phyloP scores from a whole-genome alignment of 805 yeast species.

The Geotrichum ghanense region DNA sequence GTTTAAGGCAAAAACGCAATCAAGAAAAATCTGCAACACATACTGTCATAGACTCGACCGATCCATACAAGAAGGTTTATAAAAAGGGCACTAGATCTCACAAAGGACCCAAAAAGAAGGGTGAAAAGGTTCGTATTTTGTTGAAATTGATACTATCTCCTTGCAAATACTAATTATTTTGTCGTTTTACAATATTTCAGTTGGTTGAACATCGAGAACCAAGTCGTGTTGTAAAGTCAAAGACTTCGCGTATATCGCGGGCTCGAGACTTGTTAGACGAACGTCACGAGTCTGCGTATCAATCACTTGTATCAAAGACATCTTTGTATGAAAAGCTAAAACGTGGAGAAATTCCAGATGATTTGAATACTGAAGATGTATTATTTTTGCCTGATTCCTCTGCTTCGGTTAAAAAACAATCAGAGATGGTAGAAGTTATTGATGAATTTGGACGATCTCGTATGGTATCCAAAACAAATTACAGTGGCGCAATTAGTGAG shows the following conservation, averaged over 20 bases:
- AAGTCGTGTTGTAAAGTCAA: too few species aligned
- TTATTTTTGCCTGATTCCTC: too few species aligned
- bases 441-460: constrained; percentile 19
- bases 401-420: constrained; percentile 5
- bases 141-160: too few species aligned
- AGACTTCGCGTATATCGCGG: not conserved
- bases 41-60: not conserved
- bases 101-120: not conserved
- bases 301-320: constrained; percentile 7
- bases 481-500: constrained; percentile 12
- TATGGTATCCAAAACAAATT: constrained; percentile 8
- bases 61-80: not conserved
- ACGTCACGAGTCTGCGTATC: not conserved
- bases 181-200: too few species aligned
- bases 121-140: not conserved
- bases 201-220: too few species aligned
- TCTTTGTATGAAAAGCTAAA: constrained; percentile 9
- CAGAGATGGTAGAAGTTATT: constrained; percentile 12
- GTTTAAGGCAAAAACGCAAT: not conserved
- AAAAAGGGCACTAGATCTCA: not conserved
- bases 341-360: constrained; percentile 2
- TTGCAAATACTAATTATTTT: too few species aligned
- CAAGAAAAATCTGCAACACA: not conserved
- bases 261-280: not conserved
- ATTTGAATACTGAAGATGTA: not conserved